Base-by-base conservation (phyloP, 2,329 filamentous ascomycete species). In the Exophiala alcalophila region DNA sequence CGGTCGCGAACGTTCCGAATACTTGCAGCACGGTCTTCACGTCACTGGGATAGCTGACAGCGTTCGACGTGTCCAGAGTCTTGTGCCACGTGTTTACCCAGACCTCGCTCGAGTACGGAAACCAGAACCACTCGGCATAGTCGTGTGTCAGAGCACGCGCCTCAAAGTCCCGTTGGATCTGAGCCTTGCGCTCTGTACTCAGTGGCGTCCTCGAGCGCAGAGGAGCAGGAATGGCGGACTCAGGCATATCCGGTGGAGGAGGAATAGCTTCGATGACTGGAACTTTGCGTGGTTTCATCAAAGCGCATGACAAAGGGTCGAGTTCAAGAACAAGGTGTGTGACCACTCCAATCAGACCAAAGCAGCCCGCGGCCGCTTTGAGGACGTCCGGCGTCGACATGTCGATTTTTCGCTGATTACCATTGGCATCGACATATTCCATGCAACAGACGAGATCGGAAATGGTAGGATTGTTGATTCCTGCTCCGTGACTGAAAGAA, bases 101-200 rank as follows among this genome's bases (percentile, higher is more conserved):
- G 4, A 64, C 62, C 28, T 67, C 60, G 35, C 65, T 60, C 14
- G 66, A 65, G 40, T 70, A 71, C 0, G 71, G 65, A 46, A 73
- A 74, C 71, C 70, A 74, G 51, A 74, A 74, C 68, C 68, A 73
- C 49, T 74, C 70, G 15, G 61, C 57, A 40, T 73, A 73, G 47
- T 70, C 73, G 34, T 66, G 61, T 20, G 67, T 62, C 0, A 54
- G 53, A 10, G 67, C 67, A 2, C 62, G 57, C 2, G 56, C 47
- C 44, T 69, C 61, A 44, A 73, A 74, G 2, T 69, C 65, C 1
- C 50, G 47, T 7, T 52, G 49, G 12, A 52, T 43, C 31, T 52
- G 34, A n/a, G 49, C 49, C 18, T 40, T 46, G 6, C 49, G 44
- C 25, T 48, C 45, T 5, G 41, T 9, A 10, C 28, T 49, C 14